Base-by-base conservation (phyloP, 2,329 filamentous ascomycete genomes). In the Ceratocystis alfenasii region DNA sequence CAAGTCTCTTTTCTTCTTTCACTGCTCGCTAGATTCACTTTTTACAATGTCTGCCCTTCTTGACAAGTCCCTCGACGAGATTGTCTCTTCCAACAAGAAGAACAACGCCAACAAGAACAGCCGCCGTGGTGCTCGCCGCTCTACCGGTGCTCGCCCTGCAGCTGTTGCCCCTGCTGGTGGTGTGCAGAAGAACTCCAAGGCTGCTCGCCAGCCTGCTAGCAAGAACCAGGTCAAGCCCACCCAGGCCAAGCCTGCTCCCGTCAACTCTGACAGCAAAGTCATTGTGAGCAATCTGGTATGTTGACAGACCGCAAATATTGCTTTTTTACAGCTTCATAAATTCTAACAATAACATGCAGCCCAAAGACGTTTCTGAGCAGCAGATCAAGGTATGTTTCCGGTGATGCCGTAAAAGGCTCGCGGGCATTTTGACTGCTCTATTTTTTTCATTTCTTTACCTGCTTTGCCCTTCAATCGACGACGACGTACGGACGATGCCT, bases 351-450 rank as follows among this genome's bases (percentile, higher is more conserved):
- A 7, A 20, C 66, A 44, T 6, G 44, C 71, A 97, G 90, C 94
- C 94, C 76, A 87, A 87, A 81, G 94, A 99, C 86, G 91, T 99
- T 78, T 90, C 86, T 79, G 93, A 97, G 84, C 81, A 80, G 80
- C 90, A 95, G 87, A 95, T 99, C 81, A 97, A 99, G 94, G 94
- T 99, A 99, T 95, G 94, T 99, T 91, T 88, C 91, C 86, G 82
- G 84, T 88, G 81, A 87, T 87, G 66, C 59, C 66, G 44, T 65
- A 25, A 61, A 63, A 61, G 64, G 61, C 66, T 61, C 66, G 59
- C 66, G 61, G 66, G 66, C 64, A 68, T 68, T 65, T 68, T 68
- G 66, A 68, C 66, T 68, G 66, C 66, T 68, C 66, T 68, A 59
- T 65, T 65, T 48, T 12, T 12, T 66, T 22, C 53, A n/a, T 62